Conservation (phyloP, 2,329 filamentous ascomycete species). For the Penicillium sp. region DNA sequence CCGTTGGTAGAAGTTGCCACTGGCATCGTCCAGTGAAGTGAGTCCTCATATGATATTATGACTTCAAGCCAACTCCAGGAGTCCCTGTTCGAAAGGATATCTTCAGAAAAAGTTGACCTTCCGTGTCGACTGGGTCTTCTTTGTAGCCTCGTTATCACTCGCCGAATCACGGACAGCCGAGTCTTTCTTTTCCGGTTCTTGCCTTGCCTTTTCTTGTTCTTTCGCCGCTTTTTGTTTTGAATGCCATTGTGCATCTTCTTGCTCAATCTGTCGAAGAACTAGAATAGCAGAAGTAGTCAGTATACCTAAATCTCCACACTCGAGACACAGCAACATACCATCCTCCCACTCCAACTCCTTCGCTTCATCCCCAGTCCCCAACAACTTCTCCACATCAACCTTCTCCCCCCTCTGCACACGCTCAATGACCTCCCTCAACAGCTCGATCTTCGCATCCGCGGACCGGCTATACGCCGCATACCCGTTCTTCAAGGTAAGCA, state of each 20-base stretch:
- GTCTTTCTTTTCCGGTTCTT: constrained; percentile 18
- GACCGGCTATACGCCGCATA: constrained; percentile 71
- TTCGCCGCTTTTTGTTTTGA: constrained; percentile 24
- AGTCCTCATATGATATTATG: no score
- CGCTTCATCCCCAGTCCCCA: constrained; percentile 75
- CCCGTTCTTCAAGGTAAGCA: constrained; percentile 78
- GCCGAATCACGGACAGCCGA: constrained; percentile 16
- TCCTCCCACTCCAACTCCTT: constrained; percentile 88
- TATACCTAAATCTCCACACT: neutral
- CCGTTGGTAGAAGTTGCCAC: neutral
- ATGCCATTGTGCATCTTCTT: constrained; percentile 44
- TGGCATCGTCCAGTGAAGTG: neutral
- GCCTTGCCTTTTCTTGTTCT: constrained; percentile 12
- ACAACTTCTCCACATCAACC: constrained; percentile 78
- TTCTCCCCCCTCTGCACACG: constrained; percentile 54
- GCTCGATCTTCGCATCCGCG: constrained; percentile 74
- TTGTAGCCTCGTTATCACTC: constrained; percentile 15
- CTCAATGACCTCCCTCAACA: constrained; percentile 67
- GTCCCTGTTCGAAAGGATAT: no score
- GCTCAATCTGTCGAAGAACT: constrained; percentile 45
- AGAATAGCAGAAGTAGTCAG: constrained; percentile 13
- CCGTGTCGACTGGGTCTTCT: constrained; percentile 21
- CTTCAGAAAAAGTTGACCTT: constrained; percentile 36
- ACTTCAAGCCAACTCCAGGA: no score
- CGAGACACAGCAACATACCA: constrained; percentile 53